These are phyloP conservation scores for Croton laevigatus DNA, from an alignment of 441 rosid species.

Conservation along the genomic window DNA sequence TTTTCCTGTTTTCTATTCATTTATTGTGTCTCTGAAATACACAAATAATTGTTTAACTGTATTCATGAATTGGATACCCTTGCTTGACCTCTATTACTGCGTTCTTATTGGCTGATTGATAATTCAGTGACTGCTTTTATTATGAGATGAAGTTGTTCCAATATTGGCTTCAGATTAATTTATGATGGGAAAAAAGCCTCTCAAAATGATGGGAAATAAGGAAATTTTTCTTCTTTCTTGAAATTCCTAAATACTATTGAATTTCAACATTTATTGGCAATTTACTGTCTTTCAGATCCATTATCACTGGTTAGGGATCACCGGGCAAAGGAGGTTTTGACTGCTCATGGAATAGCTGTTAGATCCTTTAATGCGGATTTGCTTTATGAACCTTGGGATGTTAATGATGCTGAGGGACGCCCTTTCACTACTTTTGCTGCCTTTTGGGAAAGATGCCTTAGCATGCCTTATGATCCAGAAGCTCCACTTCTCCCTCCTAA, in stretches of 20 bases:
- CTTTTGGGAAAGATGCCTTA: conserved; percentile 95
- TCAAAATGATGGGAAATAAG: too few relatives aligned
- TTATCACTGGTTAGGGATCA: conserved; percentile 92
- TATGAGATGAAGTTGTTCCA: neutral
- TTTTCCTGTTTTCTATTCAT: neutral
- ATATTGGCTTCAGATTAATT: conserved; percentile 7
- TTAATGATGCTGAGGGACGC: conserved; percentile 68
- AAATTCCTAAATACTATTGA: conserved; percentile 11
- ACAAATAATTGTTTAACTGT: conserved; percentile 6
- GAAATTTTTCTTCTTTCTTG: conserved; percentile 1
- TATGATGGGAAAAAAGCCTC: too few relatives aligned
- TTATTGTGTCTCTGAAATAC: neutral
- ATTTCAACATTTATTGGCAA: conserved; percentile 2
- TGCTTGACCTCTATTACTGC: neutral
- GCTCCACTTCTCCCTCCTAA: conserved; percentile 96
- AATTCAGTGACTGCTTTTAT: conserved; percentile 11
- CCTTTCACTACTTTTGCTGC: conserved; percentile 76
- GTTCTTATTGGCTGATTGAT: conserved; percentile 9
- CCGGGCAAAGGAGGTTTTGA: conserved; percentile 73
- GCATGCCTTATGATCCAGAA: conserved; percentile 96
- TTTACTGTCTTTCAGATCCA: conserved; percentile 65
- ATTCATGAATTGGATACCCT: neutral
- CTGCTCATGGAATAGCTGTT: conserved; percentile 68
- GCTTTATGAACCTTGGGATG: conserved; percentile 99
- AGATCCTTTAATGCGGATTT: conserved; percentile 87